Evolutionary conservation across 805 yeast genomes (phyloP).

Genomic region (Yarrowia porcina): DNA sequence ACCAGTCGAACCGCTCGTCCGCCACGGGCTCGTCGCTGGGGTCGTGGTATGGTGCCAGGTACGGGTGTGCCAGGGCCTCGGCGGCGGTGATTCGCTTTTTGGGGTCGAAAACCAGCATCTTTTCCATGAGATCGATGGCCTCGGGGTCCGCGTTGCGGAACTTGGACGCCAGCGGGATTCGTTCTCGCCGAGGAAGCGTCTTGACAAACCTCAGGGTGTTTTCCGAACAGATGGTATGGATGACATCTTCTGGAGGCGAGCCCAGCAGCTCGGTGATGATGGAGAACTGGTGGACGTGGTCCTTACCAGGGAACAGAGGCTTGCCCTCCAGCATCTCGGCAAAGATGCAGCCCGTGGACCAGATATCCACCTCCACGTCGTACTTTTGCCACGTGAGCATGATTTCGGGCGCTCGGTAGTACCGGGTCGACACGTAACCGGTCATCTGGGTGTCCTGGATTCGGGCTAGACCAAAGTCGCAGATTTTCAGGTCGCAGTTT

Average conservation of each 20-base stretch:
- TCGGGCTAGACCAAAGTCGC: slow-evolving; percentile 94
- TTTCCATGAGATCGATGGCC: slow-evolving; percentile 82
- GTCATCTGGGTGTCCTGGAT: slow-evolving; percentile 99
- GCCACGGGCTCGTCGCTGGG: slow-evolving; percentile 97
- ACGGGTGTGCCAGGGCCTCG: slow-evolving; percentile 84
- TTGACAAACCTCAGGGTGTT: slow-evolving; percentile 92
- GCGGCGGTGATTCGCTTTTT: slow-evolving; percentile 90
- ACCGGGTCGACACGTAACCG: slow-evolving; percentile 93
- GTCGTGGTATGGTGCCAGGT: slow-evolving; percentile 92
- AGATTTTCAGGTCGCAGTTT: slow-evolving; percentile 85
- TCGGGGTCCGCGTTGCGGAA: slow-evolving; percentile 62
- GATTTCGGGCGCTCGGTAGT: slow-evolving; percentile 96
- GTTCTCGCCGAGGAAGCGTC: slow-evolving; percentile 87
- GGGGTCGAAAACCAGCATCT: slow-evolving; percentile 94
- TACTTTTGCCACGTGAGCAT: slow-evolving; percentile 99
- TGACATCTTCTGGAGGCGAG: slow-evolving; percentile 93
- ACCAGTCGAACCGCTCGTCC: slow-evolving; percentile 92
- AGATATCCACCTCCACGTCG: slow-evolving; percentile 93
- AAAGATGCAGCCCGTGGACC: slow-evolving; percentile 97
- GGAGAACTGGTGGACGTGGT: slow-evolving; percentile 96
- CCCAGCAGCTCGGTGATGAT: slow-evolving; percentile 95
- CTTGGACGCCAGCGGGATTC: slow-evolving; percentile 80
- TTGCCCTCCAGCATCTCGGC: slow-evolving; percentile 98
- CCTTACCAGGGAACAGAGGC: slow-evolving; percentile 96
- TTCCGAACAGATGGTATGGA: slow-evolving; percentile 92